These are phyloP conservation scores for Fusarium citri DNA, from an alignment of 2,329 filamentous ascomycete species.

Conservation along the genomic window DNA sequence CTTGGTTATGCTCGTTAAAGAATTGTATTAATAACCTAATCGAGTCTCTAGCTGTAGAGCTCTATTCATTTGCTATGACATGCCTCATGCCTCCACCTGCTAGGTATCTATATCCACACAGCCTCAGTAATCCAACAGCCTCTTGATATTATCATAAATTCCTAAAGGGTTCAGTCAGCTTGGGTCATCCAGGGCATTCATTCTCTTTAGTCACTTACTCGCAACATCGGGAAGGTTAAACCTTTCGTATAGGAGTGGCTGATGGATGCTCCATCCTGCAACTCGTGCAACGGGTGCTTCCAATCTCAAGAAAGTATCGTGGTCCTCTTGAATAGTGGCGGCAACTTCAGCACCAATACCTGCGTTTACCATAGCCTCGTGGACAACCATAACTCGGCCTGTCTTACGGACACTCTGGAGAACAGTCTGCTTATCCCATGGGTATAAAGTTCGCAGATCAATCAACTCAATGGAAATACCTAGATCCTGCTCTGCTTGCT, in stretches of 20 bases:
- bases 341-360: slow-evolving; percentile 91
- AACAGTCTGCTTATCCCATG: slow-evolving; percentile 87
- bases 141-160: slow-evolving; percentile 78
- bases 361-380: slow-evolving; percentile 91
- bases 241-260: slow-evolving; percentile 81
- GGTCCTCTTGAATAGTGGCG: slow-evolving; percentile 84
- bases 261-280: slow-evolving; percentile 90
- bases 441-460: slow-evolving; percentile 88
- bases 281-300: slow-evolving; percentile 89
- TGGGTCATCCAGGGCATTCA: neutral
- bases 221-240: slow-evolving; percentile 88
- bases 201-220: slow-evolving; percentile 68
- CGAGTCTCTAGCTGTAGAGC: slow-evolving; percentile 4
- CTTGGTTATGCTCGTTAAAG: neutral
- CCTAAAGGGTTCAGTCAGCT: slow-evolving; percentile 57
- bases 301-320: slow-evolving; percentile 79
- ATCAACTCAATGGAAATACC: slow-evolving; percentile 85
- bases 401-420: slow-evolving; percentile 88
- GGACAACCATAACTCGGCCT: slow-evolving; percentile 86
- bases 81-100: neutral
- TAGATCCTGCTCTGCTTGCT: slow-evolving; percentile 78
- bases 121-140: slow-evolving; percentile 70
- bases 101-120: neutral
- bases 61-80: neutral
- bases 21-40: neutral